Base-by-base conservation (phyloP, 495 filamentous ascomycete species). In the Lasiosphaeris hirsuta region DNA sequence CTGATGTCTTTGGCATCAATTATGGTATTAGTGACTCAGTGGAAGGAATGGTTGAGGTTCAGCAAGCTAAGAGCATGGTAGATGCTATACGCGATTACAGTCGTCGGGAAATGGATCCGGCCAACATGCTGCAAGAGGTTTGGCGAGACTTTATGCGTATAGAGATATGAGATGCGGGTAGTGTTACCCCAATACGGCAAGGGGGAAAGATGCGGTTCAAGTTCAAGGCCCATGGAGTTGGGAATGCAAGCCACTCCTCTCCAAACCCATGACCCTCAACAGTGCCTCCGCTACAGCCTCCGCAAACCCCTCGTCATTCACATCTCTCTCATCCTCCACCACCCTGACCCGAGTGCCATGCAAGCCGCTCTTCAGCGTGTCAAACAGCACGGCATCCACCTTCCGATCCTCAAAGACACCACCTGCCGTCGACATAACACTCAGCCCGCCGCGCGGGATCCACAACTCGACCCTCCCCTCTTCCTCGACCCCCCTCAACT, bases 401-500 rank as follows among this genome's bases (percentile, higher is more conserved):
- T 62, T 49, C 13, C 43, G 52, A 47, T 78, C 70, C 48, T 72
- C 60, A 48, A 71, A 78, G 0, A 61, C 54, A 23, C 66, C 69
- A 11, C 74, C 74, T 10, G 63, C 23, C 1, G 63, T 59, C 0
- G 69, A 67, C 19, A 78, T 66, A 40, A 68, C 66, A 53, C 74
- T 77, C 34, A 74, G 53, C 0, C 75, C 85, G 7, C 78, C 79
- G 15, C 61, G 68, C 0, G 86, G 86, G 30, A 90, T 59, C 63
- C 84, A 75, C 0, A 90, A 74, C 49, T 79, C 69, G 0, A 83
- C 77, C 57, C 69, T 51, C 3, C 70, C 59, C 14, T 69, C 66
- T n/a, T 65, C 57, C 35, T 39, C 62, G 19, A 72, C 67, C 0
- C 60, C 62, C 58, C 62, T 72, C 46, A 89, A 54, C 58, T 83